Conservation (phyloP, 2,329 filamentous ascomycete species). For the Cladophialophora bantiana region DNA sequence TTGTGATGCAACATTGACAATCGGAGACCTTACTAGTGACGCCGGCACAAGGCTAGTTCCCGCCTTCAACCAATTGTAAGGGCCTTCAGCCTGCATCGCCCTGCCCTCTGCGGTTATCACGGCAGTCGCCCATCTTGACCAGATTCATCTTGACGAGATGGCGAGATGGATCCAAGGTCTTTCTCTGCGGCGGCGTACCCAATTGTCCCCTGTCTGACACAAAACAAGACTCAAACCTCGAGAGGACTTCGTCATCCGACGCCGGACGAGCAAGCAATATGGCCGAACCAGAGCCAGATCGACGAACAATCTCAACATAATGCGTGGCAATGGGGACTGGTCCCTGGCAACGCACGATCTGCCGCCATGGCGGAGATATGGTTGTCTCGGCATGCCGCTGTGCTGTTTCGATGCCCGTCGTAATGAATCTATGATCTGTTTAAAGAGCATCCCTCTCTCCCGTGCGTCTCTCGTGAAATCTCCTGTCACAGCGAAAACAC, state of each 20-base stretch:
- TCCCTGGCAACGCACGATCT: slow-evolving; percentile 1
- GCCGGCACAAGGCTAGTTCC: slow-evolving; percentile 1
- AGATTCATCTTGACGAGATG: slow-evolving; percentile 4
- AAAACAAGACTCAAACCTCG: background rate
- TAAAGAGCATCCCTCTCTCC: background rate
- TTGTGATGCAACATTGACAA: background rate
- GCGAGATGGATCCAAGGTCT: background rate
- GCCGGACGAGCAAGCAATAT: background rate
- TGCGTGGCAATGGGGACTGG: background rate
- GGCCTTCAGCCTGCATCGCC: background rate
- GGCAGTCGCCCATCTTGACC: background rate
- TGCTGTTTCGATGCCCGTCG: slow-evolving; percentile 1
- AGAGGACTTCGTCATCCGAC: slow-evolving; percentile 2
- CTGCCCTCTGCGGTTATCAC: slow-evolving; percentile 8
- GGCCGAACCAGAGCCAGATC: background rate
- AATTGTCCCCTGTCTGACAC: background rate
- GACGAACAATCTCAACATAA: background rate
- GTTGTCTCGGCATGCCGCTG: slow-evolving; percentile 7
- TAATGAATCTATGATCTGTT: slow-evolving; percentile 1
- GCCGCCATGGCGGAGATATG: slow-evolving; percentile 8
- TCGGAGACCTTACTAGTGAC: background rate
- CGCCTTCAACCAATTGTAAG: background rate
- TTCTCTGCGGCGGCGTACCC: background rate
- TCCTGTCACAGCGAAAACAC: background rate
- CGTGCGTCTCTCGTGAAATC: background rate